Evolutionary conservation across 2,329 filamentous ascomycete genomes (phyloP), one percentile per base, ranked within the genome.

Genomic region (Apiospora saccharicola): DNA sequence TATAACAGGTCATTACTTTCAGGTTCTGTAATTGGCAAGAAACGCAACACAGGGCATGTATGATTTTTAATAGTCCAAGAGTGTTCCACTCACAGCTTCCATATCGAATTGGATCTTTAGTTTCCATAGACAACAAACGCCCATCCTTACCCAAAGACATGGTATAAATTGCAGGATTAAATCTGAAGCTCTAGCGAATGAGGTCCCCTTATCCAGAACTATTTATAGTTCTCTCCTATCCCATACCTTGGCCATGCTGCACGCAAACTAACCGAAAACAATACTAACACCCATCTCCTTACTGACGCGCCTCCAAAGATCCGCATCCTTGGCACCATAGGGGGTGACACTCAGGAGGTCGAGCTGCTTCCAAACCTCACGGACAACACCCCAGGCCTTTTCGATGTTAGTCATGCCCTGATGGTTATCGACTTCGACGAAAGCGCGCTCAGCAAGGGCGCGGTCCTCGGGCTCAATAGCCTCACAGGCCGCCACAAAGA

Each of bases 401-500:
- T 86, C 85, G 72, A 92, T 91, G 76, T 92, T 92, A 24, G 86
- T 86, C 90, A 92, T 92, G 26, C 90, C 90, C 78, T 92, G 90
- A 24, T 89, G 82, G 70, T 82, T 84, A 72, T 88, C 86, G 12
- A 90, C 83, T 6, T 86, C 86, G 5, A 80, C 78, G 76, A 92
- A 91, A 0, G 88, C 83, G 71, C 82, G 82, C 37, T 83, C 79
- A 4, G 90, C 88, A 24, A 89, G 80, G 7, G 82, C 82, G 22
- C 90, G 82, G 77, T 92, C 90, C 12, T 81, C 82, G 1, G 79
- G 75, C 22, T 78, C 83, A 12, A 83, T 81, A 0, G 90, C 90
- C 78, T 92, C 90, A 77, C 90, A 91, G 1, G 89, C 86, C 1
- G 89, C 88, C 13, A 90, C 89, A 75, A 92, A 92, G 2, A 92